Percentiles rank a stretch among this genome's conserved stretches.
Evolutionary conservation across 441 rosid species (phyloP).

Genomic region (Hura crepitans): DNA sequence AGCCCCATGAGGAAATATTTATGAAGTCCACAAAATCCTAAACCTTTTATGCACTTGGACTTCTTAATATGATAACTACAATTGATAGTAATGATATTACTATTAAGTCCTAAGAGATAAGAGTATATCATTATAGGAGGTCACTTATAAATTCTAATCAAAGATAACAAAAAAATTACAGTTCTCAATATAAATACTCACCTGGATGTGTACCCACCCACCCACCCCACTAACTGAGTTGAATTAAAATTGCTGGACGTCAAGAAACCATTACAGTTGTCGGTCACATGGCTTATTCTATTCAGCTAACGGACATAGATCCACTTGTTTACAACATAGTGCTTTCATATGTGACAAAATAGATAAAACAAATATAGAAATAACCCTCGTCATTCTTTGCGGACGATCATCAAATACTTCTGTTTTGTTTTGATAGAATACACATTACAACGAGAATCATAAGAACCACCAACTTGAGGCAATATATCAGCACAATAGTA

Average conservation of each 20-base stretch:
- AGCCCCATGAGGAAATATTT: background rate
- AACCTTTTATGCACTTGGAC: background rate
- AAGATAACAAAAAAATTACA: no score
- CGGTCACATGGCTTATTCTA: constrained; percentile 1
- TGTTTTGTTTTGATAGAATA: background rate
- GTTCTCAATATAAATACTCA: background rate
- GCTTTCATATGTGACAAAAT: background rate
- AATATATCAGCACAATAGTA: background rate
- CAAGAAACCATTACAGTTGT: background rate
- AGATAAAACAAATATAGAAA: background rate
- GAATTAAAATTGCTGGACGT: background rate
- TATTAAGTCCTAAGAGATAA: background rate
- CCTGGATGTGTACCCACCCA: background rate
- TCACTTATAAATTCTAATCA: no score
- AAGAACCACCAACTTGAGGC: background rate
- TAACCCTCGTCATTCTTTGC: background rate
- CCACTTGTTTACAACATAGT: background rate
- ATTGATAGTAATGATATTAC: background rate
- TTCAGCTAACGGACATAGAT: background rate
- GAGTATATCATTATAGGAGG: no score
- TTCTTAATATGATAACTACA: no score
- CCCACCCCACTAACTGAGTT: background rate
- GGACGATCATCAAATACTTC: background rate
- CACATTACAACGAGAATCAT: background rate
- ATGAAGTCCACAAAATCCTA: background rate